These are phyloP conservation scores for Glomus cerebriforme DNA, from an alignment of 192 early-diverging fungal genomes.

Conservation along the genomic window DNA sequence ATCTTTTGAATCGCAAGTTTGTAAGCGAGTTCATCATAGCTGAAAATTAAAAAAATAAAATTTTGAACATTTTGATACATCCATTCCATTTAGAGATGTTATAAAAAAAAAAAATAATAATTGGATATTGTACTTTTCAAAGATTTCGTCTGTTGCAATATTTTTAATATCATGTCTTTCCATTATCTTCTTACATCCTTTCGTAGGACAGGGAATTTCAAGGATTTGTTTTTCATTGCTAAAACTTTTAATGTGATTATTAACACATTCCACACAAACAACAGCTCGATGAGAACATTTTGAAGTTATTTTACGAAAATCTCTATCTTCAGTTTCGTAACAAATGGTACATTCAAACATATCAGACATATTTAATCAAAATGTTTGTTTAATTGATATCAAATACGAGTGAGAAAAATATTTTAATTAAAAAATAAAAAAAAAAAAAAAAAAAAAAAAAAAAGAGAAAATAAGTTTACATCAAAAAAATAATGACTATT, in stretches of 20 bases:
- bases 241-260: background rate
- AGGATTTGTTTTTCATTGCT: background rate
- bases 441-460: no score
- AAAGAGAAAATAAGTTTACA: no score
- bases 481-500: no score
- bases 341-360: background rate
- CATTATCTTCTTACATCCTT: slow-evolving; percentile 1
- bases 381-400: no score
- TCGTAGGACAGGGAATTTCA: background rate
- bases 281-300: background rate
- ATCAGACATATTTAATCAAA: background rate
- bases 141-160: background rate
- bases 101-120: background rate
- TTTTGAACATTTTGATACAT: background rate
- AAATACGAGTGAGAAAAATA: background rate
- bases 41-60: background rate
- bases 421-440: background rate
- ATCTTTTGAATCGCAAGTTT: background rate
- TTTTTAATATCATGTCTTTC: slow-evolving; percentile 10
- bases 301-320: background rate
- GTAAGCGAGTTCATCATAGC: background rate
- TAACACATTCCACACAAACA: slow-evolving; percentile 4
- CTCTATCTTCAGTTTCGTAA: background rate
- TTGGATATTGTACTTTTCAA: background rate
- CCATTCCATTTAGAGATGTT: no score